Evolutionary conservation across 2,329 filamentous ascomycete species (phyloP).

Genomic region (Colletotrichum musae): DNA sequence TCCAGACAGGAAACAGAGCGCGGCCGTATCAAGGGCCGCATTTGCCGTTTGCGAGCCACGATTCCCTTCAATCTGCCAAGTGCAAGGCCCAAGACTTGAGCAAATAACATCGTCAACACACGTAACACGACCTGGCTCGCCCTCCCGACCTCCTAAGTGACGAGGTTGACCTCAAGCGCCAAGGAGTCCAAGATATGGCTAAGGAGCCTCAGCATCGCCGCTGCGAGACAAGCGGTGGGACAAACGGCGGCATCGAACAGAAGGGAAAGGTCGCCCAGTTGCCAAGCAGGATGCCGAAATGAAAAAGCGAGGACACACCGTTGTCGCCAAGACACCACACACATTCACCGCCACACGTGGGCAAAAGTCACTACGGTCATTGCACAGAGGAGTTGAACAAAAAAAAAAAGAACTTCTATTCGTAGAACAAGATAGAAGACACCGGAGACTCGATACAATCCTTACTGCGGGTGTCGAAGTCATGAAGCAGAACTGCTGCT

Average conservation of each 20-base stretch:
- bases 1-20: no score
- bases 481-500: constrained; percentile 38
- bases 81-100: no score
- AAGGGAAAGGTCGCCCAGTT: not conserved
- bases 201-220: not conserved
- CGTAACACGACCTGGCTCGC: no score
- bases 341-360: no score
- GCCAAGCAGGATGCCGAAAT: constrained; percentile 20
- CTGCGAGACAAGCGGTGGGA: no score
- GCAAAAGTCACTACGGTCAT: not conserved
- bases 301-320: constrained; percentile 1
- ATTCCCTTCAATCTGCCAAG: no score
- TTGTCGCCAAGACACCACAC: not conserved
- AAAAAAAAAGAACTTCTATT: constrained; percentile 37
- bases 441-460: constrained; percentile 22
- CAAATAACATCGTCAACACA: no score
- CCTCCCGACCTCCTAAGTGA: not conserved
- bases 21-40: no score
- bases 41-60: no score
- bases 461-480: constrained; percentile 21
- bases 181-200: not conserved
- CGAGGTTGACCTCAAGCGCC: not conserved
- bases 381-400: constrained; percentile 6
- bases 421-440: constrained; percentile 20
- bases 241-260: constrained; percentile 1